Base-by-base conservation (phyloP, 768 basidiomycete species). In the Pisolithus orientalis region DNA sequence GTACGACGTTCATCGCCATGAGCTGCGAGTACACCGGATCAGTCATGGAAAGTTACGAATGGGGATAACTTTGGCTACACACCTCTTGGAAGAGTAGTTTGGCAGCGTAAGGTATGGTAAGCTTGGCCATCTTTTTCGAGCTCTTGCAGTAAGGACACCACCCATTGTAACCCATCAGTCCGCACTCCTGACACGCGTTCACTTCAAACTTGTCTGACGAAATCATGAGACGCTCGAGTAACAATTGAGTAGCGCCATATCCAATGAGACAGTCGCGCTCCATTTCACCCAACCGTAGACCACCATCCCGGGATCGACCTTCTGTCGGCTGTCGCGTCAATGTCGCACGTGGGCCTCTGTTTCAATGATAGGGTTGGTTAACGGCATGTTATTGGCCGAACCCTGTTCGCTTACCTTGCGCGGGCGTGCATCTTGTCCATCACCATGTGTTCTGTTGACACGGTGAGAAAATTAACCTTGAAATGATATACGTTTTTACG, bases 371-470 rank as follows among this genome's bases (percentile, higher is more conserved):
- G n/a, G 37, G 24, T 39, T 57, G 13, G 48, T 59, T 51, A 53
- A 58, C 56, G 28, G 40, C 56, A 28, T 29, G 27, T 32, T 25
- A 7, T 17, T 25, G 47, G 49, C 28, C 39, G 49, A 54, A 58
- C 49, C 47, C 59, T 57, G 53, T 49, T 50, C 47, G 62, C 77
- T 61, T 67, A 86, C 91, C 92, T 87, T 47, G 96, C 94, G 53
- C 96, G 86, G 58, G 96, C 96, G 62, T 99, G 96, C 96, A 99
- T 99, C 77, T 99, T 99, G 78, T 99, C 96, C 86, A 97, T 89
- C 47, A 98, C 95, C 95, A 98, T 98, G 73, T 95, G 94, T 75
- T 94, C 85, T 89, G 59, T 39, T 47, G 38, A 10, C 25, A 24
- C 53, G 24, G 50, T 54, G 57, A 53, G 49, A 60, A 51, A 49